Evolutionary conservation across 129 eudicot genomes (phyloP).

Genomic region (Deinandra increscens): DNA sequence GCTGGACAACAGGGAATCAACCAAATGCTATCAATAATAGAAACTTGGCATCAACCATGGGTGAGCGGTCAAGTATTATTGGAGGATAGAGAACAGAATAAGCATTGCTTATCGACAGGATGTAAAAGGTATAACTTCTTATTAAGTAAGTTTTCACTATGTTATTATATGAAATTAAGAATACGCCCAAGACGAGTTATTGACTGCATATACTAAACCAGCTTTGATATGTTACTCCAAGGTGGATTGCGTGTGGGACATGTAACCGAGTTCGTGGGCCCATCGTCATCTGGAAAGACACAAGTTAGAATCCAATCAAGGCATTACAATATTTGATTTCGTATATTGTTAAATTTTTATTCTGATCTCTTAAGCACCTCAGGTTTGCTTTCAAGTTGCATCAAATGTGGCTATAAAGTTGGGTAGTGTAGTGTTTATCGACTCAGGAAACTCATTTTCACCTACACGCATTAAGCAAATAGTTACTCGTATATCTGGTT

Average conservation of each 20-base stretch:
- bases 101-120: slow-evolving; percentile 46
- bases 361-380: background rate
- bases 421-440: slow-evolving; percentile 54
- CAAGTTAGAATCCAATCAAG: slow-evolving; percentile 47
- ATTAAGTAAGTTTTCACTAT: background rate
- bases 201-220: slow-evolving; percentile 33
- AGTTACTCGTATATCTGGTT: slow-evolving; percentile 44
- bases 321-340: background rate
- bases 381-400: slow-evolving; percentile 83
- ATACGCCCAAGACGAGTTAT: slow-evolving; percentile 6
- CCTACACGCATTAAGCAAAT: slow-evolving; percentile 56
- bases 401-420: slow-evolving; percentile 54
- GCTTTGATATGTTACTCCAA: slow-evolving; percentile 62
- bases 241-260: slow-evolving; percentile 72
- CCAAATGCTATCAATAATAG: slow-evolving; percentile 53
- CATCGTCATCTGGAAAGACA: slow-evolving; percentile 87
- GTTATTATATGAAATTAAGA: background rate
- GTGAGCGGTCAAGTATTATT: slow-evolving; percentile 60
- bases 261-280: slow-evolving; percentile 78
- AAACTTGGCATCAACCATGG: slow-evolving; percentile 63
- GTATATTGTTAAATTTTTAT: background rate
- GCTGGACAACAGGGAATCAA: slow-evolving; percentile 52
- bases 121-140: slow-evolving; percentile 53
- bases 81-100: slow-evolving; percentile 58
- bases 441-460: slow-evolving; percentile 86